Percentiles rank a stretch among this genome's conserved stretches.
Evolutionary conservation across 352 stramenopile genomes (phyloP).

Genomic region (Pythium graminicola): DNA sequence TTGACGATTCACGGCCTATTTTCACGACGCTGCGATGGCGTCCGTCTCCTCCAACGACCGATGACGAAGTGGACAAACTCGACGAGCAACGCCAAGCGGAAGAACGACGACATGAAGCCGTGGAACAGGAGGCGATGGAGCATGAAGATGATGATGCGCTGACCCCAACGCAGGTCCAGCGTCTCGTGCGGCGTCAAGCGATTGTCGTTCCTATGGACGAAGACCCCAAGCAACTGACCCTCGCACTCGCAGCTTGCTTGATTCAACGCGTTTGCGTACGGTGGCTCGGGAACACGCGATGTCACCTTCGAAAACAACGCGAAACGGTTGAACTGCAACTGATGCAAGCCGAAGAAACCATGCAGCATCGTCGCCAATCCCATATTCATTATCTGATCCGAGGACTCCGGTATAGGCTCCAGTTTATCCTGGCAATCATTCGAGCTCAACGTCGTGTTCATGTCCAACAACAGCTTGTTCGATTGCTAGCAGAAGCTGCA

Average conservation of each 20-base stretch:
- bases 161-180: slow-evolving; percentile 18
- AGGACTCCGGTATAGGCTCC: slow-evolving; percentile 24
- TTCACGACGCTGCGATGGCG: slow-evolving; percentile 25
- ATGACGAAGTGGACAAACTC: neutral
- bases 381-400: slow-evolving; percentile 17
- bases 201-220: neutral
- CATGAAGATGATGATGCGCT: slow-evolving; percentile 31
- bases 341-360: slow-evolving; percentile 1
- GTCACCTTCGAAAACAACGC: slow-evolving; percentile 1
- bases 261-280: slow-evolving; percentile 29
- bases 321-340: slow-evolving; percentile 1
- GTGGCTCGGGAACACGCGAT: slow-evolving; percentile 6
- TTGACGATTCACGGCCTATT: slow-evolving; percentile 23
- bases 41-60: neutral
- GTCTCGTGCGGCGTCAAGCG: slow-evolving; percentile 10
- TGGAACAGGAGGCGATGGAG: slow-evolving; percentile 26
- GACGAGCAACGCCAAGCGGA: neutral
- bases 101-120: slow-evolving; percentile 16
- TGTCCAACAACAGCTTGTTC: slow-evolving; percentile 34
- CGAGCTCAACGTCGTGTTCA: slow-evolving; percentile 26
- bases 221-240: slow-evolving; percentile 15
- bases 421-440: slow-evolving; percentile 35
- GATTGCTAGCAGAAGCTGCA: slow-evolving; percentile 27
- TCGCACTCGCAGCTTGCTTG: slow-evolving; percentile 29
- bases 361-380: neutral